Evolutionary conservation across 73 alveolate genomes (phyloP).

Genomic region (Stentor roeselii): DNA sequence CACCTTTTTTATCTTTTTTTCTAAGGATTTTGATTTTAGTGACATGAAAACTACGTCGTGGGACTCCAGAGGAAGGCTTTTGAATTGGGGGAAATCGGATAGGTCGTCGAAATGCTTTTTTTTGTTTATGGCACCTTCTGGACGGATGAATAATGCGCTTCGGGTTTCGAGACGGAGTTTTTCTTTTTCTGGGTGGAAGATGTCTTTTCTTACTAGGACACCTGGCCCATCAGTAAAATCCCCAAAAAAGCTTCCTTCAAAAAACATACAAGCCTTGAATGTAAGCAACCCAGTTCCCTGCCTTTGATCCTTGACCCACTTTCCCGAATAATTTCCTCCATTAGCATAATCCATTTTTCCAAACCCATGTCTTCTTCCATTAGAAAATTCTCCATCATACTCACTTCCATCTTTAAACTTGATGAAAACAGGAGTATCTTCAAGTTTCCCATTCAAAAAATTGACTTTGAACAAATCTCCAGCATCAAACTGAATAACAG

Average conservation of each 20-base stretch:
- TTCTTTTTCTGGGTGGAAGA: background rate
- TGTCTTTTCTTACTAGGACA: constrained; percentile 17
- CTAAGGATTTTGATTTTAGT: background rate
- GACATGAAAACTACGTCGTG: background rate
- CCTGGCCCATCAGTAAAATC: constrained; percentile 24
- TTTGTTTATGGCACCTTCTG: background rate
- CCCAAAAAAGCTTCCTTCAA: background rate
- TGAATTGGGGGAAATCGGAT: background rate
- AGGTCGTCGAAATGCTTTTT: background rate
- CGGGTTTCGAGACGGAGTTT: background rate
- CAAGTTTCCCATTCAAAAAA: background rate
- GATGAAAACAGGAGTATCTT: background rate
- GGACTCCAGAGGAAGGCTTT: background rate
- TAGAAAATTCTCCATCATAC: background rate
- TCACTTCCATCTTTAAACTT: background rate
- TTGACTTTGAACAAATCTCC: background rate
- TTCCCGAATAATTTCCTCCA: background rate
- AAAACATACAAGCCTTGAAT: background rate
- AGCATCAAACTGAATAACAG: background rate
- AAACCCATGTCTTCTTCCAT: background rate
- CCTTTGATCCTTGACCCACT: background rate
- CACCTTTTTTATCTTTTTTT: background rate
- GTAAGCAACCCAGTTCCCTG: background rate
- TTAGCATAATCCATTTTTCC: background rate
- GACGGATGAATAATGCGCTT: background rate